These are phyloP conservation scores for Beta macrorhiza DNA, from an alignment of 179 eudicot species.

Conservation along the genomic window DNA sequence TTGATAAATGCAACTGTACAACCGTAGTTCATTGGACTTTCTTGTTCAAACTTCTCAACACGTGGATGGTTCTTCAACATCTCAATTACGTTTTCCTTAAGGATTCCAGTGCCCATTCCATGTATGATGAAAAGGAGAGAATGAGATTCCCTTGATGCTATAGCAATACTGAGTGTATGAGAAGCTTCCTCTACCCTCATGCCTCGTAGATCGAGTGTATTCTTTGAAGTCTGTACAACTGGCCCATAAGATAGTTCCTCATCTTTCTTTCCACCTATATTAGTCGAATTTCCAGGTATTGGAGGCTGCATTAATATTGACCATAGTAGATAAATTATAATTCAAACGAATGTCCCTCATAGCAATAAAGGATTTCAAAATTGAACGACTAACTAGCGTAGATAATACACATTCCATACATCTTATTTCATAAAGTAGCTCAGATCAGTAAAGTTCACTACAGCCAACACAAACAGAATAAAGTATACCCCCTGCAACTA, in stretches of 20 bases:
- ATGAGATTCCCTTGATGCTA: conserved; percentile 52
- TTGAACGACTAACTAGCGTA: not conserved
- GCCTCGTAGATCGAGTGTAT: conserved; percentile 83
- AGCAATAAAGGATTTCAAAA: conserved; percentile 7
- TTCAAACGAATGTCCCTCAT: not conserved
- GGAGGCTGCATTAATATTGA: conserved; percentile 36
- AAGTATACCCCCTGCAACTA: not conserved
- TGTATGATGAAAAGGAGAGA: conserved; percentile 75
- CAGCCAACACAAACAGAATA: not conserved
- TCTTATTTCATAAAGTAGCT: not conserved
- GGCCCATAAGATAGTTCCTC: conserved; percentile 57
- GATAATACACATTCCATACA: conserved; percentile 7
- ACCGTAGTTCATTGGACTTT: conserved; percentile 88
- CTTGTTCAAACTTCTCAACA: conserved; percentile 79
- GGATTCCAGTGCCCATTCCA: conserved; percentile 88
- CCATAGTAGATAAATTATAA: conserved; percentile 9
- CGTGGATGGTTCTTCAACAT: conserved; percentile 67
- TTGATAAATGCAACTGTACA: conserved; percentile 91
- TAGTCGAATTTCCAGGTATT: conserved; percentile 33
- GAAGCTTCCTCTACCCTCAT: conserved; percentile 88
- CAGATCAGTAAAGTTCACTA: not conserved
- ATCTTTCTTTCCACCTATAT: conserved; percentile 30
- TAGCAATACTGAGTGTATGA: conserved; percentile 57
- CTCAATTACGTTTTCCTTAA: conserved; percentile 63
- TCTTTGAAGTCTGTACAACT: conserved; percentile 69